Evolutionary conservation across 2,329 filamentous ascomycete species (phyloP), one percentile per base, ranked within the genome.

Genomic region (Fusarium incarnatum): DNA sequence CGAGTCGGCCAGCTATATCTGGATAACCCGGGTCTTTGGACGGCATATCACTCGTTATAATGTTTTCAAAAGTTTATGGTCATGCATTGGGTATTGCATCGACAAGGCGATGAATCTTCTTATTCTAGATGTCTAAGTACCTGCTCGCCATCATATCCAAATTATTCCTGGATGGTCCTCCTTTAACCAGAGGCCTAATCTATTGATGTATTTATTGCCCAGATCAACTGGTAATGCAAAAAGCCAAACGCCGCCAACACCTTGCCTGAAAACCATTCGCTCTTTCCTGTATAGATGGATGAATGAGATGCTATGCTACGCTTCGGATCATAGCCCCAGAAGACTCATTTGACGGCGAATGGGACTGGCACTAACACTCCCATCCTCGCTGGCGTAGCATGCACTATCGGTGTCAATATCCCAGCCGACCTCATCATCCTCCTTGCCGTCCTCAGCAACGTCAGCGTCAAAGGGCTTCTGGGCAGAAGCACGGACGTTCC

Each of bases 321-420:
- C 34, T 23, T 20, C 15, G 8, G 25, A 69, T 66, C 64, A 81
- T 34, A 81, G 56, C 6, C 89, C 90, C 71, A 94, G 78, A 72
- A 93, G 81, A 78, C 90, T 92, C 91, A 93, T 92, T 78, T 93
- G 90, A 71, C 91, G 85, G 73, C 89, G 85, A 71, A 93, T 82
- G 8, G 91, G 91, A 75, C 90, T 92, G 15, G 89, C 88, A 52
- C 86, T 85, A 52, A 83, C 87, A 75, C 89, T 91, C 54, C 88
- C 90, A 66, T 93, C 92, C 78, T 94, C 92, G 75, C 91, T 94
- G 37, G 88, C 86, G 77, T 91, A 89, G 77, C 85, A 90, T 40
- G 86, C 89, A 48, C 88, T 90, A 73, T 97, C 95, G 30, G 96
- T 95, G 79, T 98, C 96, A 72, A 99, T 98, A 77, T 99, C 96